Conservation (phyloP, 2,329 filamentous ascomycete species). For the Diplocarpon rosae region DNA sequence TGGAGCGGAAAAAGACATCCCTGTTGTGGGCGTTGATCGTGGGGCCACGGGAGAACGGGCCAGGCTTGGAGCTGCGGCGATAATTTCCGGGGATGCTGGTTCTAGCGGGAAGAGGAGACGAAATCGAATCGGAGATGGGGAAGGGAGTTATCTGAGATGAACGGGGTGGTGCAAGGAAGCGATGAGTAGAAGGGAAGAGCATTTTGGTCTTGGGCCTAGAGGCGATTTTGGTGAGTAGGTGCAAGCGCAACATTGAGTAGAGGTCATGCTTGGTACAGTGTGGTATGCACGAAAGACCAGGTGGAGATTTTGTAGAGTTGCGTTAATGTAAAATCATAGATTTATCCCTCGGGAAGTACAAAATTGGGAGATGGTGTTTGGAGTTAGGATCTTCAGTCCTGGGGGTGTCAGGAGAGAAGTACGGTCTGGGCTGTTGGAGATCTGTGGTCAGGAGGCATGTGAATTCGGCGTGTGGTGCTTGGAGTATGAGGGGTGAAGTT, state of each 20-base stretch:
- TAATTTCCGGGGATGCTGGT: background rate
- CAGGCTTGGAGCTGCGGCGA: background rate
- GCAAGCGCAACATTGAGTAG: background rate
- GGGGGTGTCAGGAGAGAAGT: too few relatives aligned
- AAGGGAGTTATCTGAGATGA: background rate
- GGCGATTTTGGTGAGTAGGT: conserved; percentile 1
- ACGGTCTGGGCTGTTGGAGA: too few relatives aligned
- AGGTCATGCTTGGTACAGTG: background rate
- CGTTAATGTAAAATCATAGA: background rate
- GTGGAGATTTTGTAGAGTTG: background rate
- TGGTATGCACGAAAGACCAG: background rate
- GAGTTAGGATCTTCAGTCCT: too few relatives aligned
- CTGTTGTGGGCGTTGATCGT: conserved; percentile 1
- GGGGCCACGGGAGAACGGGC: background rate
- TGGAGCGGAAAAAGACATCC: conserved; percentile 1
- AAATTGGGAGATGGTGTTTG: too few relatives aligned
- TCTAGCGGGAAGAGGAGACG: background rate
- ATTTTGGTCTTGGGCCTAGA: background rate
- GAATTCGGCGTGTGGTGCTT: too few relatives aligned
- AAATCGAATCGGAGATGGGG: background rate
- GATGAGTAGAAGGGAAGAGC: background rate
- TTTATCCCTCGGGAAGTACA: too few relatives aligned
- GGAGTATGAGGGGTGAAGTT: too few relatives aligned
- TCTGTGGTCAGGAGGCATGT: too few relatives aligned
- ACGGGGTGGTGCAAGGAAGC: too few relatives aligned